Evolutionary conservation across 345 rosid species (phyloP).

Genomic region (Bruguiera gymnorhiza): DNA sequence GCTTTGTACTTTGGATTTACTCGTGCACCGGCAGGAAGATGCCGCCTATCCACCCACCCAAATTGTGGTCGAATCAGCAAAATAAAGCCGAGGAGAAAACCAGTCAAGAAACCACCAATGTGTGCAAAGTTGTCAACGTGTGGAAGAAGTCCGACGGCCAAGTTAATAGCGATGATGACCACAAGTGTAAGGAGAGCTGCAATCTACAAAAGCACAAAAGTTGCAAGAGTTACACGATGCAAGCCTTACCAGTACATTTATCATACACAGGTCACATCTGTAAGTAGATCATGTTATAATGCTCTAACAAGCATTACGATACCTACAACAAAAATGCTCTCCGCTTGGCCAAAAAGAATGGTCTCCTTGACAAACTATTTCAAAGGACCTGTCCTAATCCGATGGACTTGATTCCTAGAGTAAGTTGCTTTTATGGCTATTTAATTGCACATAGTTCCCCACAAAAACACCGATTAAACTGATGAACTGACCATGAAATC

Average conservation of each 20-base stretch:
- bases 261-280: too few species aligned
- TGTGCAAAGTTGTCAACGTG: slow-evolving; percentile 94
- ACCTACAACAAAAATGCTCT: too few species aligned
- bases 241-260: too few species aligned
- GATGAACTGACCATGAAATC: too few species aligned
- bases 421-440: too few species aligned
- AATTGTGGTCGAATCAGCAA: slow-evolving; percentile 85
- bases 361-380: background rate
- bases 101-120: slow-evolving; percentile 77
- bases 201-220: slow-evolving; percentile 44
- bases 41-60: slow-evolving; percentile 58
- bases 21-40: slow-evolving; percentile 43
- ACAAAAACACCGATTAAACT: too few species aligned
- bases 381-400: background rate
- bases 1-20: slow-evolving; percentile 64
- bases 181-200: slow-evolving; percentile 68
- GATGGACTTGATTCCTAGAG: background rate
- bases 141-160: slow-evolving; percentile 87
- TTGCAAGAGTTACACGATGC: too few species aligned
- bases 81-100: slow-evolving; percentile 78
- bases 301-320: too few species aligned
- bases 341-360: too few species aligned
- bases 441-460: too few species aligned
- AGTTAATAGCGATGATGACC: slow-evolving; percentile 59
- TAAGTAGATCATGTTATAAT: too few species aligned